Conservation (phyloP, 208 protist species). For the Chromosphaera perkinsii region DNA sequence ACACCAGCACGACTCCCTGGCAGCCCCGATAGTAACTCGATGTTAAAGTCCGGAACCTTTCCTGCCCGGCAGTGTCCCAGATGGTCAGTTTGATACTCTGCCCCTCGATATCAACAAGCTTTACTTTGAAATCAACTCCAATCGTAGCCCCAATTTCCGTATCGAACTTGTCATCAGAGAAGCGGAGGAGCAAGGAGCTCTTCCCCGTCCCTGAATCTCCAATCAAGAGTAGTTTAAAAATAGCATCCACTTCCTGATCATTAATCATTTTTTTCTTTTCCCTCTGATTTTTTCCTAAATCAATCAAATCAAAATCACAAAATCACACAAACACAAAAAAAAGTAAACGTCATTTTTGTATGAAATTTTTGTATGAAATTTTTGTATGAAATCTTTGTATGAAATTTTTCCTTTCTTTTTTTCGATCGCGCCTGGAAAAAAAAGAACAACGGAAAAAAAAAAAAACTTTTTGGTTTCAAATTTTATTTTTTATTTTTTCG, state of each 20-base stretch:
- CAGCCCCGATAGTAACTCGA: slow-evolving; percentile 56
- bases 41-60: slow-evolving; percentile 62
- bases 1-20: slow-evolving; percentile 50
- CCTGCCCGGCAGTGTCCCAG: slow-evolving; percentile 64
- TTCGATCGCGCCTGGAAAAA: too few relatives aligned
- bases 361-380: too few relatives aligned
- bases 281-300: too few relatives aligned
- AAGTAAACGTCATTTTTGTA: too few relatives aligned
- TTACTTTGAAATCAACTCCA: slow-evolving; percentile 41
- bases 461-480: too few relatives aligned
- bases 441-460: too few relatives aligned
- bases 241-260: neutral
- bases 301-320: too few relatives aligned
- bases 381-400: too few relatives aligned
- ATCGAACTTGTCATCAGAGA: slow-evolving; percentile 27
- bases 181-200: slow-evolving; percentile 12
- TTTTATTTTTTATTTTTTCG: too few relatives aligned
- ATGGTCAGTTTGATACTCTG: slow-evolving; percentile 23
- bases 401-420: too few relatives aligned
- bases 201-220: slow-evolving; percentile 28
- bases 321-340: too few relatives aligned
- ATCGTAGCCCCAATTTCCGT: slow-evolving; percentile 35
- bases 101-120: slow-evolving; percentile 24
- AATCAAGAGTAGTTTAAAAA: slow-evolving; percentile 24
- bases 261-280: too few relatives aligned